Conservation (phyloP, 208 protist genomes). For the Acanthamoeba healyi region DNA sequence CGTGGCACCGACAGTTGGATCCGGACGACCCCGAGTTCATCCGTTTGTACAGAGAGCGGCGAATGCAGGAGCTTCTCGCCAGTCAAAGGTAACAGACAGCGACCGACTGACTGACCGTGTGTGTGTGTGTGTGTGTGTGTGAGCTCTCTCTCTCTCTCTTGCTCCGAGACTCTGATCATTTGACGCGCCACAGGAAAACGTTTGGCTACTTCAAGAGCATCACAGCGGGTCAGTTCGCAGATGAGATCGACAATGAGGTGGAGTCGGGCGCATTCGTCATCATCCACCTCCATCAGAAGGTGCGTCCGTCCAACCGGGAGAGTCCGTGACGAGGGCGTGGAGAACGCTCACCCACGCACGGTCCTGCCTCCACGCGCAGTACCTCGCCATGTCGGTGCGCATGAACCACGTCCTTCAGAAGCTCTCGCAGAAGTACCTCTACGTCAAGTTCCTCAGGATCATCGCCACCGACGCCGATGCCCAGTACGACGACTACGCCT, state of each 20-base stretch:
- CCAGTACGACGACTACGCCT: constrained; percentile 12
- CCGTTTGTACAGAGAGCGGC: constrained; percentile 34
- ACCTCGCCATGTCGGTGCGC: constrained; percentile 38
- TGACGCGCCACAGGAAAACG: not conserved
- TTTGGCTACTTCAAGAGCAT: constrained; percentile 63
- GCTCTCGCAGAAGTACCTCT: constrained; percentile 50
- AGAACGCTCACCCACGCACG: too few relatives aligned
- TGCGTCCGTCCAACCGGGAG: not conserved
- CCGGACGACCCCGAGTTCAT: constrained; percentile 63
- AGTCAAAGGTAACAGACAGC: not conserved
- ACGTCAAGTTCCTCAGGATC: constrained; percentile 68
- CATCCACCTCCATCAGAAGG: constrained; percentile 57
- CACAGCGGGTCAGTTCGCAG: not conserved
- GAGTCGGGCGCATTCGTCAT: constrained; percentile 12
- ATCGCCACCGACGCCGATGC: constrained; percentile 4
- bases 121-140: too few relatives aligned
- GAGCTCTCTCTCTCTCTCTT: not conserved
- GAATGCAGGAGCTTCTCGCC: constrained; percentile 56
- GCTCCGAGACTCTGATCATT: too few relatives aligned
- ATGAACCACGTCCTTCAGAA: constrained; percentile 71
- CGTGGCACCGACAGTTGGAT: constrained; percentile 4
- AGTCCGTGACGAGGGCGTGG: not conserved
- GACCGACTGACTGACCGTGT: not conserved
- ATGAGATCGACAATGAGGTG: constrained; percentile 48
- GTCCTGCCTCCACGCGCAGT: too few relatives aligned